Conservation (phyloP, 768 basidiomycete genomes). For the Coprinellus micaceus region DNA sequence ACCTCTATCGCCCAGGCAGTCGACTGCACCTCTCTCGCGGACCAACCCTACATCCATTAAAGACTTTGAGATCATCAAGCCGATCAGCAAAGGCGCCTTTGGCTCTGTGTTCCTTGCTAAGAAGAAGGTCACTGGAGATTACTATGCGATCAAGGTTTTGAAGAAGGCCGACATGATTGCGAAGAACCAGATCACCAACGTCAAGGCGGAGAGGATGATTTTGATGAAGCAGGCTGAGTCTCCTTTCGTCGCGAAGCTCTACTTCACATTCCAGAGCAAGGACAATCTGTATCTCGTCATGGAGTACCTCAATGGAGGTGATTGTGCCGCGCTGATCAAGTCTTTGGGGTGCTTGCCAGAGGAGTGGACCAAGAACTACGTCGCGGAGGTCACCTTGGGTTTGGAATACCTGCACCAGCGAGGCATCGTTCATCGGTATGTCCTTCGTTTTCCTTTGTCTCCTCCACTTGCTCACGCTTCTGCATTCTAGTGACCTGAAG, state of each 20-base stretch:
- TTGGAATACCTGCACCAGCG: slow-evolving; percentile 95
- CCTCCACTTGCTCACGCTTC: slow-evolving; percentile 2
- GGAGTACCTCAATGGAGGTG: slow-evolving; percentile 98
- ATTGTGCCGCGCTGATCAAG: slow-evolving; percentile 96
- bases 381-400: slow-evolving; percentile 93
- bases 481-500: slow-evolving; percentile 78
- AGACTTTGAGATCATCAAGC: slow-evolving; percentile 99
- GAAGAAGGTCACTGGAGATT: slow-evolving; percentile 97
- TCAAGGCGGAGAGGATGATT: slow-evolving; percentile 99
- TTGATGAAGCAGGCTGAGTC: slow-evolving; percentile 99
- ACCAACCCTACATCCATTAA: slow-evolving; percentile 90
- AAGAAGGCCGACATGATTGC: slow-evolving; percentile 99
- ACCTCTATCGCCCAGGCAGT: slow-evolving; percentile 86
- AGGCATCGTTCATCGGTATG: slow-evolving; percentile 94
- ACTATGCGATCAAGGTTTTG: slow-evolving; percentile 99
- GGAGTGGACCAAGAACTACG: slow-evolving; percentile 95
- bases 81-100: slow-evolving; percentile 98
- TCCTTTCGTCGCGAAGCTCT: slow-evolving; percentile 95
- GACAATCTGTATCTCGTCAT: slow-evolving; percentile 98
- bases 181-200: slow-evolving; percentile 99
- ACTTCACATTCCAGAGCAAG: slow-evolving; percentile 99
- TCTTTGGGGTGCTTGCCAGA: slow-evolving; percentile 90
- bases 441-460: neutral
- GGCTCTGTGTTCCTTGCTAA: slow-evolving; percentile 98
- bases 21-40: slow-evolving; percentile 71